These are phyloP conservation scores for Gautieria morchelliformis DNA, from an alignment of 768 basidiomycete species.

Conservation along the genomic window DNA sequence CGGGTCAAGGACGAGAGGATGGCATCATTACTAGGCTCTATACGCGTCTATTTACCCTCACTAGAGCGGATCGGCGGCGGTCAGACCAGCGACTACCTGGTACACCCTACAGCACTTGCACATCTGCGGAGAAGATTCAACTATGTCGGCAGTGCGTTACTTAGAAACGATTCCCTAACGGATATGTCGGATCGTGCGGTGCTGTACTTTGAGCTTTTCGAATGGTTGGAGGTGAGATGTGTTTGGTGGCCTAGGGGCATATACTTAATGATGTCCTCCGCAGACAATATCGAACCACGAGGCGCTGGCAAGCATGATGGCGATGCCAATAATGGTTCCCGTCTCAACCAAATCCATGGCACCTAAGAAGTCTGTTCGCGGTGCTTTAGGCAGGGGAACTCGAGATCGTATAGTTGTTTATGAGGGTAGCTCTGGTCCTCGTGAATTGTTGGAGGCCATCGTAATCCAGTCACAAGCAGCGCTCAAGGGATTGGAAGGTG, in stretches of 20 bases:
- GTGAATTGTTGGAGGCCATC: constrained; percentile 85
- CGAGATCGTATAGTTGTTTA: constrained; percentile 81
- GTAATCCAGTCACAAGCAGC: constrained; percentile 91
- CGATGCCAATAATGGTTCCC: constrained; percentile 92
- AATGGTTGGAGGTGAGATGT: constrained; percentile 78
- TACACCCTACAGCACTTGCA: constrained; percentile 86
- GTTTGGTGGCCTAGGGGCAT: constrained; percentile 2
- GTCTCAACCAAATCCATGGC: constrained; percentile 55
- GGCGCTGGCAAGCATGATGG: constrained; percentile 90
- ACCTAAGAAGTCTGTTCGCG: constrained; percentile 33
- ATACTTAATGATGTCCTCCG: constrained; percentile 1
- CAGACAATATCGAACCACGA: constrained; percentile 92
- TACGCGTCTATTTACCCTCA: constrained; percentile 80
- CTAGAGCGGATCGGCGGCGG: constrained; percentile 67
- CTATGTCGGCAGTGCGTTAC: constrained; percentile 71
- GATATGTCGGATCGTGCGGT: constrained; percentile 87
- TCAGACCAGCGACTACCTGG: constrained; percentile 79
- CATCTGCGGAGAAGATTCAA: constrained; percentile 90
- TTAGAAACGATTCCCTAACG: constrained; percentile 85
- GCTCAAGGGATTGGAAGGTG: constrained; percentile 72
- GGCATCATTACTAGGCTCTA: constrained; percentile 52
- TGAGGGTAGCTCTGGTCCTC: constrained; percentile 84
- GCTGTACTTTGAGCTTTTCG: constrained; percentile 81
- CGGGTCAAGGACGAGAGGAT: constrained; percentile 65
- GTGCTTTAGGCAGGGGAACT: constrained; percentile 31